These are phyloP conservation scores for Penicillium sp. DNA, from an alignment of 2,329 filamentous ascomycete genomes.

Conservation along the genomic window DNA sequence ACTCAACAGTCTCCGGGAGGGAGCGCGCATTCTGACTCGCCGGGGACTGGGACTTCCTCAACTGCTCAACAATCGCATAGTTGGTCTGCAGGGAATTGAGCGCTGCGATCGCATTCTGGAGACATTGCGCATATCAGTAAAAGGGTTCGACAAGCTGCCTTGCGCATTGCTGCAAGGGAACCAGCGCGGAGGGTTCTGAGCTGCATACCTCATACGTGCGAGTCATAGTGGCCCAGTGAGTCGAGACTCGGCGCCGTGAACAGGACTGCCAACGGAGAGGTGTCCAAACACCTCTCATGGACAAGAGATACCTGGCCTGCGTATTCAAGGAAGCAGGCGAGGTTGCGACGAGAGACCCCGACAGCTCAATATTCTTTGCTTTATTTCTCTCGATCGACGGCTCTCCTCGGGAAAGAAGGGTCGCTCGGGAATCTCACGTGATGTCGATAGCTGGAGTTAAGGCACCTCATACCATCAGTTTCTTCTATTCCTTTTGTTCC, in stretches of 20 bases:
- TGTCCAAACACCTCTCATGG: constrained; percentile 29
- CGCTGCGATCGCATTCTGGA: constrained; percentile 64
- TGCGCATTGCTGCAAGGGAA: neutral
- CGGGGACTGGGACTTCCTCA: constrained; percentile 62
- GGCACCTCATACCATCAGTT: neutral
- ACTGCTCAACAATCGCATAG: constrained; percentile 68
- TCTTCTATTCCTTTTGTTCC: neutral
- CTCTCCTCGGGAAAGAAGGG: constrained; percentile 24
- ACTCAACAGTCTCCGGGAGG: constrained; percentile 76
- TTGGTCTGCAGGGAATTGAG: constrained; percentile 78
- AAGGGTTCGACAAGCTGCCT: neutral
- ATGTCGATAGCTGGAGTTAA: neutral
- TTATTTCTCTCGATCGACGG: constrained; percentile 8
- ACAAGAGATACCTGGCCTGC: constrained; percentile 19
- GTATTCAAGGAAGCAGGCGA: constrained; percentile 14
- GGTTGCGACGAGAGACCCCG: constrained; percentile 14
- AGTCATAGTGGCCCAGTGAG: constrained; percentile 32
- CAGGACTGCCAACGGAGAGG: constrained; percentile 14
- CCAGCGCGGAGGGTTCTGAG: neutral
- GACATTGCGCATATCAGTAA: constrained; percentile 11
- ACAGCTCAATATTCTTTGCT: constrained; percentile 15
- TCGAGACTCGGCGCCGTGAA: constrained; percentile 29
- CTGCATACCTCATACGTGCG: constrained; percentile 38
- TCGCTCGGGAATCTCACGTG: constrained; percentile 22
- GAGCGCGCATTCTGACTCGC: constrained; percentile 67